Evolutionary conservation across 129 eudicot genomes (phyloP).

Genomic region (Flaveria bidentis): DNA sequence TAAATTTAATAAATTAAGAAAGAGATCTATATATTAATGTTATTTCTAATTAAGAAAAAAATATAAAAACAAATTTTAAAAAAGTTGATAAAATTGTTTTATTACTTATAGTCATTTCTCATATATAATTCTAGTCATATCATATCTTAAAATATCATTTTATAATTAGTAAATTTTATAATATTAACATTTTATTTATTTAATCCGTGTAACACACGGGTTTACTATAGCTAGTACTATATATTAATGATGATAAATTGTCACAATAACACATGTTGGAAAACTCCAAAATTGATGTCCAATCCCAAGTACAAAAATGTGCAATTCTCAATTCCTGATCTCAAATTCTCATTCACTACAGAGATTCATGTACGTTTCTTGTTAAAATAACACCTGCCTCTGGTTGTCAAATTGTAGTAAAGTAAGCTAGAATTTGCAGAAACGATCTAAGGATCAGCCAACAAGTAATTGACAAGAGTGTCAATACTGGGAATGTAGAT

Average conservation of each 20-base stretch:
- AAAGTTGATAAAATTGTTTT: too few relatives aligned
- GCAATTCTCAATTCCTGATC: conserved; percentile 7
- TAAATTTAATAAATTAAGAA: too few relatives aligned
- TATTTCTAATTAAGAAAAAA: too few relatives aligned
- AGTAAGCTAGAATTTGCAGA: not conserved
- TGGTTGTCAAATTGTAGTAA: not conserved
- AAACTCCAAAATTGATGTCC: not conserved
- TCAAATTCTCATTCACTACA: not conserved
- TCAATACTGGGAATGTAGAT: not conserved
- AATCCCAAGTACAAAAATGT: not conserved
- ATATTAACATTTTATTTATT: too few relatives aligned
- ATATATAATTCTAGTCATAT: too few relatives aligned
- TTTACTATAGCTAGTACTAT: not conserved
- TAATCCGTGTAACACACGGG: too few relatives aligned
- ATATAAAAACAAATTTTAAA: too few relatives aligned
- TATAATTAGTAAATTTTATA: too few relatives aligned
- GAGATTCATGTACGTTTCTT: not conserved
- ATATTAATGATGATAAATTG: not conserved
- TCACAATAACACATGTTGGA: not conserved
- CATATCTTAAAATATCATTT: too few relatives aligned
- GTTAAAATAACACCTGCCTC: not conserved
- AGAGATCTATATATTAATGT: too few relatives aligned
- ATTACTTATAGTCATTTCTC: too few relatives aligned
- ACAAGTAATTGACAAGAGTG: not conserved
- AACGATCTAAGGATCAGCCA: not conserved